These are phyloP conservation scores for Pythium dissimile DNA, from an alignment of 352 stramenopile genomes.

Conservation along the genomic window DNA sequence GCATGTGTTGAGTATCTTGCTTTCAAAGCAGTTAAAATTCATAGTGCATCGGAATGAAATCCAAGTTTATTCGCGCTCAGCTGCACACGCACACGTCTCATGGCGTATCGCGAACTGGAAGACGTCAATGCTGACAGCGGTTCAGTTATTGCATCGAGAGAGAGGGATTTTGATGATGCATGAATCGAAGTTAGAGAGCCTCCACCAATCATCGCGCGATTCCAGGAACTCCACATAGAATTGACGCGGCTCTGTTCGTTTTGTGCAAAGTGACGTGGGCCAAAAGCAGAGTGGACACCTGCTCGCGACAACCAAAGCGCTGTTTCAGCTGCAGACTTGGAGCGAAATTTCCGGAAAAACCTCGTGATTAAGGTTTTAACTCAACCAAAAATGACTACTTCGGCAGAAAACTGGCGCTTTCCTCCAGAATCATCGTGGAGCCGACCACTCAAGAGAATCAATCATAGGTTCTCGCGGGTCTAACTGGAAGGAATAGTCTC, in stretches of 20 bases:
- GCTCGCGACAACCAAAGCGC: too few species aligned
- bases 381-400: slow-evolving; percentile 2
- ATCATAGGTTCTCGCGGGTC: too few species aligned
- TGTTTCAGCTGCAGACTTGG: not conserved
- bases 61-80: too few species aligned
- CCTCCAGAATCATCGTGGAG: not conserved
- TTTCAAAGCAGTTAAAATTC: too few species aligned
- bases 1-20: too few species aligned
- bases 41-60: too few species aligned
- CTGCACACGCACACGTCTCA: too few species aligned
- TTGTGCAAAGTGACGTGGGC: not conserved
- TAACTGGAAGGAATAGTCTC: too few species aligned
- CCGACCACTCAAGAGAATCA: not conserved
- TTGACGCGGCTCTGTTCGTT: not conserved
- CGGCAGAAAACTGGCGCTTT: slow-evolving; percentile 8
- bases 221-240: not conserved
- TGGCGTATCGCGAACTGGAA: too few species aligned
- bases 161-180: too few species aligned
- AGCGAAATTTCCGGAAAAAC: slow-evolving; percentile 1
- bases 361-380: slow-evolving; percentile 1
- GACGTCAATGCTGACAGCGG: too few species aligned
- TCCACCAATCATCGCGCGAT: slow-evolving; percentile 8
- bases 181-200: not conserved
- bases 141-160: too few species aligned
- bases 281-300: not conserved